Base-by-base conservation (phyloP, 2,329 filamentous ascomycete species). In the Cryphonectria radicalis region DNA sequence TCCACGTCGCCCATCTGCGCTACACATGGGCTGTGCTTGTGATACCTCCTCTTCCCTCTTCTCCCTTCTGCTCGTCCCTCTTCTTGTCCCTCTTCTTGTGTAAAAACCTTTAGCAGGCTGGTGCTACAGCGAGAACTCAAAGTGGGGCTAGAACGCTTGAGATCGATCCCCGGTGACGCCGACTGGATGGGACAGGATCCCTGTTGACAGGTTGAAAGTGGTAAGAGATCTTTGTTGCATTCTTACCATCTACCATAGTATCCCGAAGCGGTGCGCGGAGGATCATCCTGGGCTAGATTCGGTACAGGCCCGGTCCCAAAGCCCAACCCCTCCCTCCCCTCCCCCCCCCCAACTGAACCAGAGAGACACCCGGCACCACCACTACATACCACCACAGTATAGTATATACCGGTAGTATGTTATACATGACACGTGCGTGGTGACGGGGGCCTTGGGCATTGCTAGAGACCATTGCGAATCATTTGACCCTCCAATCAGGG, bases 231-330 rank as follows among this genome's bases (percentile, higher is more conserved):
- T 64, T 64, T 59, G 65, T 50, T 32, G 63, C 14, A 22, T 19
- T 46, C 8, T 50, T 43, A 40, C 53, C 13, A 63, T 40, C 37
- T 11, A 10, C 37, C 46, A 40, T 50, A 55, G 37, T 67, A 68
- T 42, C 65, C 69, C 69, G 69, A 70, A 68, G 37, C 37, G 59
- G 69, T 42, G 55, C 65, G 60, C 69, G 69, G 69, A 70, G 65
- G 69, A 50, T 70, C 69, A 68, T 70, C 59, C 68, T 62, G 68
- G 55, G n/a, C 43, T 22, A 43, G 43, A 32, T 50, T 46, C 17
- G 62, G 55, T 63, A 25, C 40, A 46, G 57, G 32, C 43, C 68
- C 63, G 68, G 55, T 32, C 19, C 46, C n/a, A 43, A 22, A 37
- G 28, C n/a, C n/a, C n/a, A n/a, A n/a, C n/a, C n/a, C n/a, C n/a